These are phyloP conservation scores for Penicillium sp. DNA, from an alignment of 2,329 filamentous ascomycete species.

Conservation along the genomic window DNA sequence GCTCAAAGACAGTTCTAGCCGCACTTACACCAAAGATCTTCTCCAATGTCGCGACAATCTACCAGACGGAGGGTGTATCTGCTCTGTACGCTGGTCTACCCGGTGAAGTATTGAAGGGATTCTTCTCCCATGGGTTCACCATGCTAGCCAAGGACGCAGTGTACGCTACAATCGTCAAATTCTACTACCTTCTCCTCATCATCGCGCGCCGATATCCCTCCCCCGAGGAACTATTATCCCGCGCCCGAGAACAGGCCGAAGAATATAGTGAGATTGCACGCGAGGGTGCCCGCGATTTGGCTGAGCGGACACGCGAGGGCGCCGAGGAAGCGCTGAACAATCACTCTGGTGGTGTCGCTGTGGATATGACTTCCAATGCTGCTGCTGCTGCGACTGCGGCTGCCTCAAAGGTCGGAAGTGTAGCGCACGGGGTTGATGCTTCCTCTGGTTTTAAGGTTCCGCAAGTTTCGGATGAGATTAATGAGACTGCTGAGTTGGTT, in stretches of 20 bases:
- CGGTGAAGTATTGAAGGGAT: constrained; percentile 78
- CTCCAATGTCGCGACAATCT: constrained; percentile 61
- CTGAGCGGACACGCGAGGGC: constrained; percentile 35
- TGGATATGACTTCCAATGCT: constrained; percentile 38
- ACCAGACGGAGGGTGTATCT: constrained; percentile 65
- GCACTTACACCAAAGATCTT: constrained; percentile 59
- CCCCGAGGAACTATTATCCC: constrained; percentile 46
- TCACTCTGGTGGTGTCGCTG: constrained; percentile 29
- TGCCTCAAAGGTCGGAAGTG: constrained; percentile 9
- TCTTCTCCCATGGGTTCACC: constrained; percentile 82
- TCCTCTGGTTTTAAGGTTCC: constrained; percentile 27
- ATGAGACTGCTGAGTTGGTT: constrained; percentile 51
- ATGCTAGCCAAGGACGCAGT: constrained; percentile 84
- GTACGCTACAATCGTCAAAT: constrained; percentile 70
- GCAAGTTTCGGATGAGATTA: constrained; percentile 31
- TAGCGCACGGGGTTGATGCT: constrained; percentile 24
- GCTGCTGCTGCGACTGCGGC: constrained; percentile 18
- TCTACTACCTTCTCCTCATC: constrained; percentile 69
- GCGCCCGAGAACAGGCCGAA: constrained; percentile 45
- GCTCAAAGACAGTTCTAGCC: constrained; percentile 10
- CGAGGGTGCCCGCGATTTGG: constrained; percentile 43
- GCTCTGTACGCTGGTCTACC: constrained; percentile 76
- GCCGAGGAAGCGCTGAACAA: constrained; percentile 31
- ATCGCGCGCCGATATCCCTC: constrained; percentile 50
- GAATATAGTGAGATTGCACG: constrained; percentile 47